phyloP scores from a whole-genome alignment of 139 green algal species.

The Chlorella ohadii region DNA sequence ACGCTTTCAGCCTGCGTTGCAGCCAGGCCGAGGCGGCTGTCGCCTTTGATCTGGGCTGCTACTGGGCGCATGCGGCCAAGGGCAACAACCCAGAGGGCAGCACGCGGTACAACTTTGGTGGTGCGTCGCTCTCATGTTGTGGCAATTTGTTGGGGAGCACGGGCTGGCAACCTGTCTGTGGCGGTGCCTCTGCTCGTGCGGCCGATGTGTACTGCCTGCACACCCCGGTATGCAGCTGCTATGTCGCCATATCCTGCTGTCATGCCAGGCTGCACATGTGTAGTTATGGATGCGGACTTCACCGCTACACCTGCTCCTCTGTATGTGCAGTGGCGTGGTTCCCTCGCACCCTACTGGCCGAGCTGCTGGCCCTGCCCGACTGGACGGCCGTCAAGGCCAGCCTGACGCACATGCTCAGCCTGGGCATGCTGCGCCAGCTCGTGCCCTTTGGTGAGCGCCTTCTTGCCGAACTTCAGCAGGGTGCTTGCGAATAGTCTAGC shows the following conservation, averaged over 20 bases:
- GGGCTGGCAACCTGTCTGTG: too few species aligned
- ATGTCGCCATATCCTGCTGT: too few species aligned
- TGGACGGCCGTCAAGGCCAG: neutral
- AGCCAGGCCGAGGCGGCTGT: constrained; percentile 25
- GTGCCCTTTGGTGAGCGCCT: constrained; percentile 15
- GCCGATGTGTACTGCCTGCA: too few species aligned
- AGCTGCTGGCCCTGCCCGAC: constrained; percentile 1
- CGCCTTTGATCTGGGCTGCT: neutral
- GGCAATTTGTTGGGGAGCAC: too few species aligned
- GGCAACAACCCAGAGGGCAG: constrained; percentile 11
- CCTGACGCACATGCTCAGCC: neutral
- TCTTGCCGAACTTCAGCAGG: too few species aligned
- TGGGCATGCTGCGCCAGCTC: neutral
- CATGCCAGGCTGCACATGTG: too few species aligned
- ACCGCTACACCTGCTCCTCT: neutral
- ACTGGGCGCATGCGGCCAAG: neutral
- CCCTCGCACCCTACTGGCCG: neutral
- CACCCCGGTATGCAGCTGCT: too few species aligned
- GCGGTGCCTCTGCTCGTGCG: too few species aligned
- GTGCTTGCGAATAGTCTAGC: too few species aligned
- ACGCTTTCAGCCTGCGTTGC: neutral
- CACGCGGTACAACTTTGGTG: constrained; percentile 16
- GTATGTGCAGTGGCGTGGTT: neutral
- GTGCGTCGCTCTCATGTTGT: too few species aligned
- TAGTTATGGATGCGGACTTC: too few species aligned